Percentiles rank a stretch among this genome's conserved stretches.
These are phyloP conservation scores for Trifolium dubium DNA, from an alignment of 306 rosid genomes.

Conservation along the genomic window DNA sequence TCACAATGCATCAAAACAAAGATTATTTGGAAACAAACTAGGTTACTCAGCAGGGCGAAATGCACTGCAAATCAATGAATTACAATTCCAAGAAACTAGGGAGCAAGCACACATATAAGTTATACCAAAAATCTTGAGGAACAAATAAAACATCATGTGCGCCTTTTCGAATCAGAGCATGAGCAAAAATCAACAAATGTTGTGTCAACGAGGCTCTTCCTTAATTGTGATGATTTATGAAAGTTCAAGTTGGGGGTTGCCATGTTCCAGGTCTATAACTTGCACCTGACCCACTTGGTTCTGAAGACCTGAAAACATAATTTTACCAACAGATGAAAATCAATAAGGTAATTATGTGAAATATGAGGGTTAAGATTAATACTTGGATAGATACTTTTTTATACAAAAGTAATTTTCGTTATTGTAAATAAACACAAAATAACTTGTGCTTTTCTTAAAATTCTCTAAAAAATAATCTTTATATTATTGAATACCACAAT, in stretches of 20 bases:
- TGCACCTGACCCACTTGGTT: slow-evolving; percentile 77
- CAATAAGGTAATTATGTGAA: slow-evolving; percentile 1
- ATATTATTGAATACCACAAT: background rate
- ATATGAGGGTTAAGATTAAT: slow-evolving; percentile 11
- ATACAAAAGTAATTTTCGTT: background rate
- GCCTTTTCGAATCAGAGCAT: background rate
- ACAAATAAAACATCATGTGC: slow-evolving; percentile 30
- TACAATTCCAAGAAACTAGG: slow-evolving; percentile 23
- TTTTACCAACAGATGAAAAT: slow-evolving; percentile 26
- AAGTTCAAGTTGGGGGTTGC: slow-evolving; percentile 84
- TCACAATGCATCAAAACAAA: background rate
- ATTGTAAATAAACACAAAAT: background rate
- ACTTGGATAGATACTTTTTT: too few species aligned
- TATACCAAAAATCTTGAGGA: slow-evolving; percentile 30
- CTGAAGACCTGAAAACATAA: slow-evolving; percentile 65
- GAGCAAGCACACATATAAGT: background rate
- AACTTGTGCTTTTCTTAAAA: background rate
- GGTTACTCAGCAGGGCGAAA: background rate
- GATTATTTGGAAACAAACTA: background rate
- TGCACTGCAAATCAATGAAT: slow-evolving; percentile 35
- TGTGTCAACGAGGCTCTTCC: slow-evolving; percentile 28
- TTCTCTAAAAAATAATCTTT: background rate
- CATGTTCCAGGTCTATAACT: slow-evolving; percentile 86
- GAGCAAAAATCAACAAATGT: slow-evolving; percentile 22
- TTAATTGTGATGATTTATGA: slow-evolving; percentile 17